Conservation (phyloP, 2,329 filamentous ascomycete species). For the Alternaria sp. region DNA sequence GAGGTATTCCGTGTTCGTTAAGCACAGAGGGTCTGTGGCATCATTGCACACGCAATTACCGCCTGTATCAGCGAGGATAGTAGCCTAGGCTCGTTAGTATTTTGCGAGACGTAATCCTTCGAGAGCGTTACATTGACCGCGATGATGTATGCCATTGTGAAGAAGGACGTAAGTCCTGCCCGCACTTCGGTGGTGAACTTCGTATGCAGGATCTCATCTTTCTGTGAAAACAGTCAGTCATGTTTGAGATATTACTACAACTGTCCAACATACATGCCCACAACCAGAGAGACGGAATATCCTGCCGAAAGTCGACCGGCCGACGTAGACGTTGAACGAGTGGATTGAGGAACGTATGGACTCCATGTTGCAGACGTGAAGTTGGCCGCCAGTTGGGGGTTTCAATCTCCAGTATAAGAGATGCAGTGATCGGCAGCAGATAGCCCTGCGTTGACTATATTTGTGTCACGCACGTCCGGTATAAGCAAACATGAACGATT, state of each 20-base stretch:
- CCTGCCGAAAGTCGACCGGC: constrained; percentile 47
- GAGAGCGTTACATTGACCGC: constrained; percentile 33
- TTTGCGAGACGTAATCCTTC: not conserved
- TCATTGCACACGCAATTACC: constrained; percentile 75
- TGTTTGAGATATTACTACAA: not conserved
- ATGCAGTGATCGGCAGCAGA: not conserved
- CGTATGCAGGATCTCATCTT: constrained; percentile 74
- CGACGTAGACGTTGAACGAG: constrained; percentile 32
- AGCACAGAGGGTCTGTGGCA: constrained; percentile 59
- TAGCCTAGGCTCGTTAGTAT: constrained; percentile 35
- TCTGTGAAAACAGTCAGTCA: constrained; percentile 53
- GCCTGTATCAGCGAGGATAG: constrained; percentile 62
- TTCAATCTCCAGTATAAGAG: constrained; percentile 7
- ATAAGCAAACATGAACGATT: constrained; percentile 22
- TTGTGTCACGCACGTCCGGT: constrained; percentile 6
- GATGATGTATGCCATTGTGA: constrained; percentile 54
- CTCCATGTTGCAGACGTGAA: constrained; percentile 27
- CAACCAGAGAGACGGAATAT: constrained; percentile 79
- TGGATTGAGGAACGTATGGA: constrained; percentile 23
- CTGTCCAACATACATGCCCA: constrained; percentile 70
- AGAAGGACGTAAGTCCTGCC: constrained; percentile 75
- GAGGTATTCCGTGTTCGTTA: constrained; percentile 62
- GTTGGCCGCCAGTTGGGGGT: not conserved
- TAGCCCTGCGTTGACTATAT: constrained; percentile 9
- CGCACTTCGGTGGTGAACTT: constrained; percentile 83